Conservation (phyloP, 192 early-diverging fungal species). For the Backusella tuberculispora region DNA sequence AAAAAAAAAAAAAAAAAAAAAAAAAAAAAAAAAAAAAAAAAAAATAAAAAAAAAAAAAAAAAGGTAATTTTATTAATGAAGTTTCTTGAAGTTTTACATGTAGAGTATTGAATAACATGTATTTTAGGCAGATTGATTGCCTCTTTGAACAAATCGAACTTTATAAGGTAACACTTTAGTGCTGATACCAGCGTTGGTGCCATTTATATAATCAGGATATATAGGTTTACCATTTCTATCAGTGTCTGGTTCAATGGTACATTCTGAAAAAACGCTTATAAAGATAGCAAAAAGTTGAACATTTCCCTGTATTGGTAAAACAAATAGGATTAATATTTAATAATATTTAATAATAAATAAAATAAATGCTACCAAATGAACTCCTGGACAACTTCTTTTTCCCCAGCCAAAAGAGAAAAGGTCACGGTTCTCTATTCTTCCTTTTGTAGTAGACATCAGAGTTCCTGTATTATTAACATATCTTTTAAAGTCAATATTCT, state of each 20-base stretch:
- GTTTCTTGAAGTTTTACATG: no score
- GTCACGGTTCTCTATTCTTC: not conserved
- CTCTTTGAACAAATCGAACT: not conserved
- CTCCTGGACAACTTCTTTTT: not conserved
- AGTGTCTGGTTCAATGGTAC: not conserved
- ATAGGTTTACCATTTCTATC: not conserved
- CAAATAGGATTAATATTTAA: no score
- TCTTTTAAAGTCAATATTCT: not conserved
- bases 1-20: no score
- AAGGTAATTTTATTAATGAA: no score
- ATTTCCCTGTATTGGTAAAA: no score
- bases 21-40: no score
- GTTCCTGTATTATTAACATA: not conserved
- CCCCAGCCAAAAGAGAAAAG: slow-evolving; percentile 6
- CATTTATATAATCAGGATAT: not conserved
- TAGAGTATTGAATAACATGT: no score
- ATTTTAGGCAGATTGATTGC: no score
- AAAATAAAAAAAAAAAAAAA: no score
- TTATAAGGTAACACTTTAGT: not conserved
- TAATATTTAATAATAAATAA: no score
- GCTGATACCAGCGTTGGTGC: not conserved
- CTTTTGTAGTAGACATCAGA: not conserved
- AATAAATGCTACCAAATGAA: slow-evolving; percentile 1
- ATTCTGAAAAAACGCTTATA: not conserved
- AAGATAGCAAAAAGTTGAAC: not conserved